Conservation (phyloP, 306 rosid species). For the Corylus avellana region DNA sequence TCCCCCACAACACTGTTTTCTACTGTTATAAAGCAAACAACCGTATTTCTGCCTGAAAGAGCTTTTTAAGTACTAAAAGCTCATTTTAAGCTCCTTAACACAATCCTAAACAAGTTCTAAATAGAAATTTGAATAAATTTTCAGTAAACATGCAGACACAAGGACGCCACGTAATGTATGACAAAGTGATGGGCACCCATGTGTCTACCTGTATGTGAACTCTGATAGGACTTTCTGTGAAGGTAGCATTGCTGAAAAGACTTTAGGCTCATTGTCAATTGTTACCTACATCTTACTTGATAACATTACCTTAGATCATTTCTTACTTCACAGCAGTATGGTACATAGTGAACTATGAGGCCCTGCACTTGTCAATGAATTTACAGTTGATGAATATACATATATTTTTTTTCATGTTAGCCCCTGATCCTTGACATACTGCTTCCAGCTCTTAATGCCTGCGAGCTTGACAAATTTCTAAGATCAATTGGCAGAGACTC, state of each 20-base stretch:
- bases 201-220: not conserved
- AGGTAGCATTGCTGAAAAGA: conserved; percentile 6
- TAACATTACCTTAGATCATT: not conserved
- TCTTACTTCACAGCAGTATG: not conserved
- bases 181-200: not conserved
- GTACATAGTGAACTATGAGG: not conserved
- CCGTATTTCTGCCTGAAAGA: no score
- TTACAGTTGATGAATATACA: not conserved
- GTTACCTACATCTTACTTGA: not conserved
- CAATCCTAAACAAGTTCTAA: no score
- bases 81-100: no score
- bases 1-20: no score
- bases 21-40: no score
- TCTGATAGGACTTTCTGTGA: not conserved
- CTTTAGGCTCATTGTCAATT: not conserved
- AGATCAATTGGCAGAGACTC: conserved; percentile 74
- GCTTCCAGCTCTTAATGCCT: conserved; percentile 62
- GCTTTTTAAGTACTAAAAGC: no score
- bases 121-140: no score
- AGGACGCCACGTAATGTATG: not conserved
- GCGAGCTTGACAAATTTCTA: conserved; percentile 76
- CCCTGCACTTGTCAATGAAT: not conserved
- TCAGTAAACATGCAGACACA: not conserved
- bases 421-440: conserved; percentile 12
- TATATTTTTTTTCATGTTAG: not conserved